A percentile compares a stretch with the other conserved stretches of the same genome.
Conservation (phyloP, 2,329 filamentous ascomycete genomes). For the Stachybotrys chartarum region DNA sequence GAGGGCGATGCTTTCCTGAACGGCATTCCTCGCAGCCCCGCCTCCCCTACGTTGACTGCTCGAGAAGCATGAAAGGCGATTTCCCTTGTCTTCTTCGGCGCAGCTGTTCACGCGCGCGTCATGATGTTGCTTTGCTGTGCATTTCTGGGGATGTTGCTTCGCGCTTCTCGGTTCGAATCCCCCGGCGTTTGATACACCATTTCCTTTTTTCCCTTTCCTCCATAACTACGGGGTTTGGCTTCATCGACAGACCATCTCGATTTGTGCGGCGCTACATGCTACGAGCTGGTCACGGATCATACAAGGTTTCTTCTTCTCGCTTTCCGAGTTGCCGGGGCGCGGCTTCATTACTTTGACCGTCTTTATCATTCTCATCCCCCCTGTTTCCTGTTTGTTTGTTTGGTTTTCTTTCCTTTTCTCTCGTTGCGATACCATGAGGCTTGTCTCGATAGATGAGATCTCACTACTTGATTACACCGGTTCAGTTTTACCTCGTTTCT, state of each 20-base stretch:
- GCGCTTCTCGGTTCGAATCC: neutral
- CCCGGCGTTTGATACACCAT: neutral
- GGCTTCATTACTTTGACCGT: conserved; percentile 1
- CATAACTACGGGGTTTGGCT: neutral
- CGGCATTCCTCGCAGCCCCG: neutral
- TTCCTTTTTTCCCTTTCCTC: neutral
- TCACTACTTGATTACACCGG: neutral
- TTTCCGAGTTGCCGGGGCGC: conserved; percentile 12
- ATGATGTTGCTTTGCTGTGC: neutral
- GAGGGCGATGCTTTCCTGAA: neutral
- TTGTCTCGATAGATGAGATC: neutral
- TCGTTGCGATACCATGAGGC: conserved; percentile 14
- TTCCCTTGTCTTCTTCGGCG: neutral
- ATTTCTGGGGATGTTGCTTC: conserved; percentile 1
- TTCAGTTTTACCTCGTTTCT: neutral
- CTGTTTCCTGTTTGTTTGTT: conserved; percentile 10
- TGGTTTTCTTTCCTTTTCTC: conserved; percentile 10
- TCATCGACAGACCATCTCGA: neutral
- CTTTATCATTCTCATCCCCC: neutral
- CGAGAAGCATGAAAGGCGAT: neutral
- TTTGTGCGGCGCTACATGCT: neutral
- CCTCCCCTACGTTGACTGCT: too few species aligned
- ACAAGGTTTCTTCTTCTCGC: neutral
- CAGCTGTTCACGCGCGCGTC: neutral
- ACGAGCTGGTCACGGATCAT: neutral